Percentiles rank a stretch among this genome's conserved stretches.
Evolutionary conservation across 306 rosid genomes (phyloP).

Genomic region (Abrus pulchellus): DNA sequence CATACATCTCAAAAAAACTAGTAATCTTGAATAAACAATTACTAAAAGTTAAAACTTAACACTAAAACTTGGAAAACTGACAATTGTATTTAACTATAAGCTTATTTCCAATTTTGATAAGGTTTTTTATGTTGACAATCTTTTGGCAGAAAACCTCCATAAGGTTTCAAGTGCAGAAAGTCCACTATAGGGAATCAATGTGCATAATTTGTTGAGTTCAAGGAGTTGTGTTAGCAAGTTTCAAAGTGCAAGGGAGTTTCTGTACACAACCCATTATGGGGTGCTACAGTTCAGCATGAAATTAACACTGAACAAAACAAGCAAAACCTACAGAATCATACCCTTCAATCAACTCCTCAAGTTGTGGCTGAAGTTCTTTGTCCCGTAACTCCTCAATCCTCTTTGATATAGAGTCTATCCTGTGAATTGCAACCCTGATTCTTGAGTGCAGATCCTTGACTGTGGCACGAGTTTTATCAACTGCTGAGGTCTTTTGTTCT

Average conservation of each 20-base stretch:
- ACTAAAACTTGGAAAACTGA: not conserved
- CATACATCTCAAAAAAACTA: not conserved
- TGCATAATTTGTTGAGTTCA: slow-evolving; percentile 1
- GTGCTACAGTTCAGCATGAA: not conserved
- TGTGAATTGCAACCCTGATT: slow-evolving; percentile 79
- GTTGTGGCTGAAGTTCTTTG: slow-evolving; percentile 97
- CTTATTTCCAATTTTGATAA: slow-evolving; percentile 9
- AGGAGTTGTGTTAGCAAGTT: not conserved
- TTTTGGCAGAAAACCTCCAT: not conserved
- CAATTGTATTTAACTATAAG: not conserved
- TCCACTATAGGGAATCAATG: not conserved
- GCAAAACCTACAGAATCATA: slow-evolving; percentile 53
- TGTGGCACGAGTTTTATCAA: slow-evolving; percentile 85
- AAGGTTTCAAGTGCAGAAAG: not conserved
- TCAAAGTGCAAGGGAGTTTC: not conserved
- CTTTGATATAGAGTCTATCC: slow-evolving; percentile 92
- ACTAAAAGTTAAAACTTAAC: slow-evolving; percentile 10
- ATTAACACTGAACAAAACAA: not conserved
- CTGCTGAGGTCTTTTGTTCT: slow-evolving; percentile 60
- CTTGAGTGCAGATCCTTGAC: slow-evolving; percentile 97
- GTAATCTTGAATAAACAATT: slow-evolving; percentile 17
- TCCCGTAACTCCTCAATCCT: slow-evolving; percentile 92
- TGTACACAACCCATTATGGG: not conserved
- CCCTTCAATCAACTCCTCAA: slow-evolving; percentile 94
- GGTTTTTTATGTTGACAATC: not conserved